Evolutionary conservation across 1,284 basidiomycete genomes (phyloP).

Genomic region (Retiboletus flavoniger): DNA sequence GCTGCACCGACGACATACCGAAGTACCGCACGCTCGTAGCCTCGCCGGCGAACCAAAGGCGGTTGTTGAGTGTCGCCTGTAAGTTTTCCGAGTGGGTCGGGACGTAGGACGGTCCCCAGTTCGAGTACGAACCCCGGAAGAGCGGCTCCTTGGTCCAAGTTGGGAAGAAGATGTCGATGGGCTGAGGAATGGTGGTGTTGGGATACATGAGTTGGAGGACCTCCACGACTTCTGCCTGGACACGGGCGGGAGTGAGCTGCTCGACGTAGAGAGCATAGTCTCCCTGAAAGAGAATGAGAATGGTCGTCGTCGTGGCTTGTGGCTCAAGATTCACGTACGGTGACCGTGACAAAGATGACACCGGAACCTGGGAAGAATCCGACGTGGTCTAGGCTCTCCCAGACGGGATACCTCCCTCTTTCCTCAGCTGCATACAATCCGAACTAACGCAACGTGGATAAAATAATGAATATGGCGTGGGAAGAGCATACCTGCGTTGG

Average conservation of each 20-base stretch:
- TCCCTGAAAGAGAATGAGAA: conserved; percentile 38
- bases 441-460: conserved; percentile 40
- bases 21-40: conserved; percentile 58
- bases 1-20: conserved; percentile 37
- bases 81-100: conserved; percentile 54
- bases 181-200: conserved; percentile 49
- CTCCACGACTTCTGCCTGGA: conserved; percentile 50
- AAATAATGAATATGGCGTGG: not conserved
- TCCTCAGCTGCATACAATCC: conserved; percentile 62
- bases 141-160: conserved; percentile 59
- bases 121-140: conserved; percentile 64
- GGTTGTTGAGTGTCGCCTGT: conserved; percentile 46
- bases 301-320: not conserved
- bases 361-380: conserved; percentile 61
- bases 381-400: conserved; percentile 65
- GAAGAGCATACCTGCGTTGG: conserved; percentile 51
- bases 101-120: conserved; percentile 61
- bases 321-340: conserved; percentile 40
- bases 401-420: conserved; percentile 65
- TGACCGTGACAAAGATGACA: conserved; percentile 65
- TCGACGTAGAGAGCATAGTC: conserved; percentile 60
- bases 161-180: conserved; percentile 55
- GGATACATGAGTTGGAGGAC: conserved; percentile 60
- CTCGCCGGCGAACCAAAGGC: conserved; percentile 64
- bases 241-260: conserved; percentile 45